Percentiles rank a stretch among this genome's conserved stretches.
These are phyloP conservation scores for Podospora tetraspora DNA, from an alignment of 495 filamentous ascomycete species.

Conservation along the genomic window DNA sequence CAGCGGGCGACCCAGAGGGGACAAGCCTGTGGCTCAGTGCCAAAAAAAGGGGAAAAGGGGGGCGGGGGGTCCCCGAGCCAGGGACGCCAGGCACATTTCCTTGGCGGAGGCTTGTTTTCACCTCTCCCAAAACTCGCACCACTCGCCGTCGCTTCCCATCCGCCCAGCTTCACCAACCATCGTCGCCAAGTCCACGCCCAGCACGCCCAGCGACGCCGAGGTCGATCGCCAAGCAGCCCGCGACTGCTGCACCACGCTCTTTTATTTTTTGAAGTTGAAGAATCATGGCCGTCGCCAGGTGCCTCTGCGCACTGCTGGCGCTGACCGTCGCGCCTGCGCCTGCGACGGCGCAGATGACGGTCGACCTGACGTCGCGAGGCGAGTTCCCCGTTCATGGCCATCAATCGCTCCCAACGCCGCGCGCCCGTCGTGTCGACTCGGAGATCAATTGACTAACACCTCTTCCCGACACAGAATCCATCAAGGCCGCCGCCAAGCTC, in stretches of 20 bases:
- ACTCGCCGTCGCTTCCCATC: neutral
- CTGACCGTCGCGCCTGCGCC: slow-evolving; percentile 3
- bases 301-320: slow-evolving; percentile 10
- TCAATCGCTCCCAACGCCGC: neutral
- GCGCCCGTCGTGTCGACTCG: neutral
- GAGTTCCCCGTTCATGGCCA: neutral
- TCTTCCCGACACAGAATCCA: slow-evolving; percentile 42
- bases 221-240: neutral
- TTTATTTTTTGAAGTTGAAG: neutral
- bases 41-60: neutral
- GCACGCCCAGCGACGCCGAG: neutral
- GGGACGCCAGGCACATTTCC: neutral
- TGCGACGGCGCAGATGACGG: slow-evolving; percentile 15
- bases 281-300: slow-evolving; percentile 1
- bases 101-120: neutral
- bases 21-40: neutral
- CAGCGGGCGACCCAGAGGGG: neutral
- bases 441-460: neutral
- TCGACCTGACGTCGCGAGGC: slow-evolving; percentile 21
- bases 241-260: neutral
- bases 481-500: slow-evolving; percentile 54
- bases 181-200: neutral
- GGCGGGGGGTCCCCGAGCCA: neutral
- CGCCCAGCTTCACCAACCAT: neutral
- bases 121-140: neutral